These are phyloP conservation scores for Volutella citrinella DNA, from an alignment of 2,329 filamentous ascomycete species.

Conservation along the genomic window DNA sequence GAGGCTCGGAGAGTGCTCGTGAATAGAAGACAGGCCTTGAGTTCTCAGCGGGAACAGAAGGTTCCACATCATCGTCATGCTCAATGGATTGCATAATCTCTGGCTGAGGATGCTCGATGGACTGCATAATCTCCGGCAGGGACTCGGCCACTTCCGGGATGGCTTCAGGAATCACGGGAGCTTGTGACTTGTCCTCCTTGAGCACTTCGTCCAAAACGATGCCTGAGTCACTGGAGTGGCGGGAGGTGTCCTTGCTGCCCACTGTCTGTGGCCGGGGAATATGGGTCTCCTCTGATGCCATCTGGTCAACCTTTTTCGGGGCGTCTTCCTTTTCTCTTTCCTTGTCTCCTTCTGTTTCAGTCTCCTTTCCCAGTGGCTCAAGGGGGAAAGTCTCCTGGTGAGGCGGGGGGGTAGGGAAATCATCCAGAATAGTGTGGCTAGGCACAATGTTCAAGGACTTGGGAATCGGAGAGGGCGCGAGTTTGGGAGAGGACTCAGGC, in stretches of 20 bases:
- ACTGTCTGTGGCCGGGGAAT: conserved; percentile 3
- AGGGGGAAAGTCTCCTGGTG: conserved; percentile 4
- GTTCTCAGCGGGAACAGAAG: conserved; percentile 8
- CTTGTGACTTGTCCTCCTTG: conserved; percentile 12
- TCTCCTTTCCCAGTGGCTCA: conserved; percentile 2
- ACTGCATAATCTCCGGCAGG: conserved; percentile 2
- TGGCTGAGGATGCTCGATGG: neutral
- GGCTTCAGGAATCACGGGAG: neutral
- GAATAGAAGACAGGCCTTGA: conserved; percentile 9
- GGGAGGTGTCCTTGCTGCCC: no score
- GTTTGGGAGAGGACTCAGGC: neutral
- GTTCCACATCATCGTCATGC: no score
- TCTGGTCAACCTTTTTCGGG: neutral
- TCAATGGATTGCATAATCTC: no score
- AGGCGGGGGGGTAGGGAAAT: conserved; percentile 18
- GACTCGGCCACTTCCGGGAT: no score
- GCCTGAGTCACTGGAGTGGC: conserved; percentile 21
- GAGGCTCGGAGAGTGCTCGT: conserved; percentile 16
- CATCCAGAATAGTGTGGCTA: conserved; percentile 7
- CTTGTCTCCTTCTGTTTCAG: no score
- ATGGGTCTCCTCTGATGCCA: neutral
- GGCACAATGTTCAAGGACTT: no score
- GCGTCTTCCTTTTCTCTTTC: no score
- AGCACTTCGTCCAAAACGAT: conserved; percentile 17
- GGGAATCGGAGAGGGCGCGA: conserved; percentile 3